Evolutionary conservation across 352 stramenopile species (phyloP).

Genomic region (Thraustochytrium sp.): DNA sequence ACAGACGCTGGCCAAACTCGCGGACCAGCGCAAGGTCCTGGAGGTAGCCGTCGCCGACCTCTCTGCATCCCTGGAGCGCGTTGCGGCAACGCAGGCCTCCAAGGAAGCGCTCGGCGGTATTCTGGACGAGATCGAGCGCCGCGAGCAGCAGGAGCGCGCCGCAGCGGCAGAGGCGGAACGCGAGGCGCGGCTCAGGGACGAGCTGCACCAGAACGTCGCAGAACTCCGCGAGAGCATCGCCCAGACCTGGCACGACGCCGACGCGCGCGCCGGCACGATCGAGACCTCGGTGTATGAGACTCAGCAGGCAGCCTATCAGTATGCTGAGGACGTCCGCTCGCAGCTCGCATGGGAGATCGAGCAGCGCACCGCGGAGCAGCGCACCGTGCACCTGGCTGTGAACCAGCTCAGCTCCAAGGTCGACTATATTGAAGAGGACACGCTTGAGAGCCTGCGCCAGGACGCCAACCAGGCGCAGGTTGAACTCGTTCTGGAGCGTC

Average conservation of each 20-base stretch:
- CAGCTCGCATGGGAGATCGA: background rate
- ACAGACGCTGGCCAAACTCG: background rate
- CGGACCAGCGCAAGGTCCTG: background rate
- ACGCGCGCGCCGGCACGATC: background rate
- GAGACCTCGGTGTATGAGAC: background rate
- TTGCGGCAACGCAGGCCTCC: background rate
- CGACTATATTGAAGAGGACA: background rate
- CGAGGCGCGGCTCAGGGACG: background rate
- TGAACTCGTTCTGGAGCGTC: background rate
- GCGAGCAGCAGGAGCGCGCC: background rate
- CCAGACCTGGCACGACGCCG: background rate
- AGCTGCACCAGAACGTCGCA: background rate
- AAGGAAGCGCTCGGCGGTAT: background rate
- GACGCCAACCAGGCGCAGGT: background rate
- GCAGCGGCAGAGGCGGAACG: background rate
- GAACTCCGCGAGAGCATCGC: background rate
- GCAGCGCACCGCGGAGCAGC: background rate
- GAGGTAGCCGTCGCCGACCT: background rate
- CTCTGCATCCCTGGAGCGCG: background rate
- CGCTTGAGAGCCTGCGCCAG: background rate
- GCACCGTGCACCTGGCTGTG: background rate
- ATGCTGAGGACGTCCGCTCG: background rate
- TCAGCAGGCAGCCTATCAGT: background rate
- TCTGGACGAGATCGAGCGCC: background rate
- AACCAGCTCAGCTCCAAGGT: background rate